Evolutionary conservation across 768 basidiomycete genomes (phyloP), one percentile per base, ranked within the genome.

Genomic region (Tricholoma furcatifolium): DNA sequence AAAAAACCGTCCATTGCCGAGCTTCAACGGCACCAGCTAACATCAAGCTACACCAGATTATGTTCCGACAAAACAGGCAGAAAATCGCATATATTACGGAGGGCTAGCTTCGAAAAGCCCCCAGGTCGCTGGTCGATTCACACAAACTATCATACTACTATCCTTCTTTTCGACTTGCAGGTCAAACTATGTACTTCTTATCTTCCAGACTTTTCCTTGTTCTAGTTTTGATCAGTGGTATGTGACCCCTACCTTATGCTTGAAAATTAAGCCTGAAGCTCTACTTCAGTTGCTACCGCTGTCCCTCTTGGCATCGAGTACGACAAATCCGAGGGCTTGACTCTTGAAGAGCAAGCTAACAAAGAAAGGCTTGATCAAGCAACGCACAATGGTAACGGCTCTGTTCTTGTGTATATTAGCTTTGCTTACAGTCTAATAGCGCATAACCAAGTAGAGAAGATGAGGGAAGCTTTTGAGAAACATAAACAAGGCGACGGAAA

Each of bases 121-220:
- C 24, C 23, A 24, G 17, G 43, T 44, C 43, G 43, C 43, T 31
- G 43, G 43, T 32, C 43, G 43, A 44, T 44, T 44, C 43, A 44
- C 43, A 31, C 43, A 44, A 30, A 31, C 43, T 7, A 43, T 5
- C 20, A 10, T n/a, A 17, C n/a, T 18, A 7, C 23, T 11, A 23
- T 11, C 10, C 15, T 27, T 27, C 27, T 27, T 27, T 27, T 27
- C 27, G 3, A 27, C 3, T 44, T 44, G 9, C 43, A 44, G 27
- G 23, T 24, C 24, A 44, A n/a, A 44, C 21, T 41, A 44, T 44
- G 43, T 31, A 44, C 27, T 31, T 44, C 30, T 44, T 30, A n/a
- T 32, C 24, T 44, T 30, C 24, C n/a, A 24, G 27, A 24, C 1
- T 32, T 32, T 31, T 44, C 14, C 21, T 44, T 17, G 2, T 44